Conservation (phyloP, 305 asterid species). For the Fraxinus latifolia region DNA sequence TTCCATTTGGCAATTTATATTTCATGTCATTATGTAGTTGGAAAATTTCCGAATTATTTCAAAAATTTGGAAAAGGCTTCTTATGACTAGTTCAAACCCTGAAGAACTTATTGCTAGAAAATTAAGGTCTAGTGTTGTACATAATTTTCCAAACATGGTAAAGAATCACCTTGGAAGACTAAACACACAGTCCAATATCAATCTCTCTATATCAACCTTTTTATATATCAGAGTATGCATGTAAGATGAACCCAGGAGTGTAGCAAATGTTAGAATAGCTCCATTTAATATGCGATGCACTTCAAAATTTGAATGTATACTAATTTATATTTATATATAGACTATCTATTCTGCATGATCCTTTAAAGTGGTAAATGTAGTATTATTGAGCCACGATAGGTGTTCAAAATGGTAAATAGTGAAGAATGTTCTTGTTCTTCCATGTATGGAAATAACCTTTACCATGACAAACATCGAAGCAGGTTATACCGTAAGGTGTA, state of each 20-base stretch:
- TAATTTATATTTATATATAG: not conserved
- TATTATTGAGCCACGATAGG: not conserved
- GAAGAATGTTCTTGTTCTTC: not conserved
- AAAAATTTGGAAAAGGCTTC: not conserved
- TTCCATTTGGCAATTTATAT: not conserved
- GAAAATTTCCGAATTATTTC: not conserved
- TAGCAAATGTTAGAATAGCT: not conserved
- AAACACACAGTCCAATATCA: not conserved
- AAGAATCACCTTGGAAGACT: not conserved
- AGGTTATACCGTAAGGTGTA: not conserved
- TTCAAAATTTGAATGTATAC: not conserved
- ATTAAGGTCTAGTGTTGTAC: not conserved
- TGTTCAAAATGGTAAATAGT: not conserved
- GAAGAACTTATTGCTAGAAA: not conserved
- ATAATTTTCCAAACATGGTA: not conserved
- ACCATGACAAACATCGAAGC: not conserved
- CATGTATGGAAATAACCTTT: not conserved
- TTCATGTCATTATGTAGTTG: not conserved
- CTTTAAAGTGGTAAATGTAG: not conserved
- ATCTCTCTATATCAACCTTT: not conserved
- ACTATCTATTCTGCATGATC: not conserved
- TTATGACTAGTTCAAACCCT: not conserved
- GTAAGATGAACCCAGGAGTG: not conserved
- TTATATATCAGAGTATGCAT: not conserved
- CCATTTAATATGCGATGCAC: not conserved